Conservation (phyloP, 164 flowering plant species). For the Stephania cephalantha region DNA sequence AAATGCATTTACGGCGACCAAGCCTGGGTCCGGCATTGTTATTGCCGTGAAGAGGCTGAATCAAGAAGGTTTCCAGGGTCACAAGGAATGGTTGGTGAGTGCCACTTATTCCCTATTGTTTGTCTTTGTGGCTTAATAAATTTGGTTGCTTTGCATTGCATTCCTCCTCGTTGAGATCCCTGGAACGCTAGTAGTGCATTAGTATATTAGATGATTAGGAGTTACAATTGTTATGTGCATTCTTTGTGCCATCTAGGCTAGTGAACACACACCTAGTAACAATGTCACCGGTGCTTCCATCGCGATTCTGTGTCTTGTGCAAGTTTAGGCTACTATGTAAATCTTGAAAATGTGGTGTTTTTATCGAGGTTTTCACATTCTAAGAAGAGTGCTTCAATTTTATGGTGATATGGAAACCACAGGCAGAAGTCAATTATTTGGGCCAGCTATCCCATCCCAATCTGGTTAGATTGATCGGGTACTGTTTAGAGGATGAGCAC, state of each 20-base stretch:
- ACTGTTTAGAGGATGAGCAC: slow-evolving; percentile 77
- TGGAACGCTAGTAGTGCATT: neutral
- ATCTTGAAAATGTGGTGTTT: neutral
- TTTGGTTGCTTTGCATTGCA: neutral
- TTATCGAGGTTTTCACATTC: neutral
- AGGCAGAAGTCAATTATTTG: slow-evolving; percentile 77
- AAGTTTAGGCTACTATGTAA: neutral
- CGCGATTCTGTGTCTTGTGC: neutral
- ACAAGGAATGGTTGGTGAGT: slow-evolving; percentile 85
- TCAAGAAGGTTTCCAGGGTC: slow-evolving; percentile 75
- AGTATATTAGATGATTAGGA: neutral
- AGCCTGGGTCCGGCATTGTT: slow-evolving; percentile 64
- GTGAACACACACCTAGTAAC: neutral
- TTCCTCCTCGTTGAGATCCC: neutral
- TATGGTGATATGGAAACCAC: slow-evolving; percentile 3
- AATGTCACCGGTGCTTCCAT: neutral
- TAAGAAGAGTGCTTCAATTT: neutral
- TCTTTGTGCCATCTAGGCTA: neutral
- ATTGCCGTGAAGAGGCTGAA: slow-evolving; percentile 77
- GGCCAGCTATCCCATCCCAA: slow-evolving; percentile 77
- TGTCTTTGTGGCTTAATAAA: neutral
- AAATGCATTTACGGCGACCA: slow-evolving; percentile 44
- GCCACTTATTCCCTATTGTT: neutral
- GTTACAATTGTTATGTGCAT: neutral
- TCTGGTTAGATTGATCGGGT: slow-evolving; percentile 71